Evolutionary conservation across 2,329 filamentous ascomycete species (phyloP).

Genomic region (Colletotrichum liaoningense): DNA sequence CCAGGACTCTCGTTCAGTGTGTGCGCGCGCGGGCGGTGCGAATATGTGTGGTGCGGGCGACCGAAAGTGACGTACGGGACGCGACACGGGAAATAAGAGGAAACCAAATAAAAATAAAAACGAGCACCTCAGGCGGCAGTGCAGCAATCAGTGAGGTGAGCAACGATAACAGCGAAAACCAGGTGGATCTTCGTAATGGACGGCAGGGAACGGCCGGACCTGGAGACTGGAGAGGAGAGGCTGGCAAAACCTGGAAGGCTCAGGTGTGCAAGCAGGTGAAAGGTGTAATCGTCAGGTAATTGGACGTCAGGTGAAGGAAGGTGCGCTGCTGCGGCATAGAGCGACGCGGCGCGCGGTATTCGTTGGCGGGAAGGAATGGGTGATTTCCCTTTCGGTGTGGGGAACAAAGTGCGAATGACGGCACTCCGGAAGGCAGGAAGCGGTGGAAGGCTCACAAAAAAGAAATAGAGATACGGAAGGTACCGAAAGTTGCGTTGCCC

Average conservation of each 20-base stretch:
- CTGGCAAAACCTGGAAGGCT: background rate
- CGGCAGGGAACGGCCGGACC: background rate
- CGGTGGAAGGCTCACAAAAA: background rate
- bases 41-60: conserved; percentile 5
- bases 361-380: conserved; percentile 7
- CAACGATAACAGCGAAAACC: too few species aligned
- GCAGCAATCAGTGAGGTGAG: background rate
- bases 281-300: background rate
- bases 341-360: conserved; percentile 7
- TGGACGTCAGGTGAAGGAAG: background rate
- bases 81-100: background rate
- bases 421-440: background rate
- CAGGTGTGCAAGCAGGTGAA: background rate
- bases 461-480: background rate
- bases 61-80: conserved; percentile 22
- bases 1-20: too few species aligned
- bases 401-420: background rate
- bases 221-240: background rate
- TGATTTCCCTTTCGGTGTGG: background rate
- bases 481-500: background rate
- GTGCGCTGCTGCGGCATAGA: background rate
- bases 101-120: background rate
- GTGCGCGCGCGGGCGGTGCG: background rate
- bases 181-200: background rate
- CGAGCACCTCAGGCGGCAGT: conserved; percentile 12